Conservation (phyloP, 352 stramenopile genomes). For the Phytopythium boreale region DNA sequence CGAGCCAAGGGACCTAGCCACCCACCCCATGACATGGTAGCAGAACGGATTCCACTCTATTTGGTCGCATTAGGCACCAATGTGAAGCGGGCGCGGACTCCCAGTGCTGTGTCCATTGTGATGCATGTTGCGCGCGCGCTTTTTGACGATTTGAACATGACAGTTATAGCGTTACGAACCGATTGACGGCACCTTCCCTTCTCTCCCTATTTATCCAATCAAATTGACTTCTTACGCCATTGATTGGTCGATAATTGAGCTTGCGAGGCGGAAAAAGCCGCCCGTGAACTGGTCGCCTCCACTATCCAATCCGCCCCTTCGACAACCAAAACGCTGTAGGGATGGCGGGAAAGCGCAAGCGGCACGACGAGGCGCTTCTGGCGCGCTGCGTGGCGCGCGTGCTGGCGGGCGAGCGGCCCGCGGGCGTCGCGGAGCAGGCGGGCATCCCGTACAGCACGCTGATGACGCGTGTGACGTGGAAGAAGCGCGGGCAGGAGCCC, state of each 20-base stretch:
- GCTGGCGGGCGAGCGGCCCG: constrained; percentile 12
- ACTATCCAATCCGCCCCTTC: not conserved
- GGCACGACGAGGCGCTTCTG: constrained; percentile 15
- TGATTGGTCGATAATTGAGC: too few species aligned
- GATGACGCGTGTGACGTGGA: constrained; percentile 14
- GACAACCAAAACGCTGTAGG: too few species aligned
- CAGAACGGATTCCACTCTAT: not conserved
- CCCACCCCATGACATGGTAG: not conserved
- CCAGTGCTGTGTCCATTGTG: not conserved
- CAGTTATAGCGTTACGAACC: not conserved
- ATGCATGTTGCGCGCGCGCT: not conserved
- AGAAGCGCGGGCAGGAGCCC: constrained; percentile 16
- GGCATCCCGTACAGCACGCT: constrained; percentile 18
- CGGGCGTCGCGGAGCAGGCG: constrained; percentile 9
- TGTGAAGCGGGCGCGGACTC: not conserved
- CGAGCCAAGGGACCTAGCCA: not conserved
- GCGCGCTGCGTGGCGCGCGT: constrained; percentile 15
- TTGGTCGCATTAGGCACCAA: not conserved
- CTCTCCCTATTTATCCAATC: not conserved
- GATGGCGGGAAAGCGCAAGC: constrained; percentile 14
- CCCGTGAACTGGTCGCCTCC: not conserved
- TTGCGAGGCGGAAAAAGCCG: too few species aligned
- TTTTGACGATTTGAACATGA: not conserved
- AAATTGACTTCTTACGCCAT: not conserved
- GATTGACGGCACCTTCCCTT: not conserved